phyloP scores from a whole-genome alignment of 176 grass and related monocot genomes.

The Phyllostachys edulis region DNA sequence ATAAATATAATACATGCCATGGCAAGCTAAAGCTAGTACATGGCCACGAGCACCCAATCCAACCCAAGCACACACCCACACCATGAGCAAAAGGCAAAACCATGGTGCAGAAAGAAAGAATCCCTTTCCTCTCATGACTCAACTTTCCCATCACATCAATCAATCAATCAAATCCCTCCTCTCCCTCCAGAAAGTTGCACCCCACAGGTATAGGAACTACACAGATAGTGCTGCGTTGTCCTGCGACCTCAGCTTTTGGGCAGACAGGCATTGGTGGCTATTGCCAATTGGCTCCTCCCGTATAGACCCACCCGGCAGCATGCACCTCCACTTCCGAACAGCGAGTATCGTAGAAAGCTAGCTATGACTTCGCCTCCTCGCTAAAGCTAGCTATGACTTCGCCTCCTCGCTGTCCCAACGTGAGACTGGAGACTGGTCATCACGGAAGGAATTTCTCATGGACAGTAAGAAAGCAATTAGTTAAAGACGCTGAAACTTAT shows the following conservation, averaged over 20 bases:
- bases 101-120: too few species aligned
- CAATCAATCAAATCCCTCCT: background rate
- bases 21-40: background rate
- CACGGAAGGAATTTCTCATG: background rate
- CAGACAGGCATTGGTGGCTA: background rate
- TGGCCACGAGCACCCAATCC: background rate
- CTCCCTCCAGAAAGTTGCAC: conserved; percentile 16
- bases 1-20: background rate
- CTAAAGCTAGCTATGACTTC: background rate
- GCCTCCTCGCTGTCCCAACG: background rate
- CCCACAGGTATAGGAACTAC: conserved; percentile 14
- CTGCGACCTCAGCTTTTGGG: background rate
- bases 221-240: background rate
- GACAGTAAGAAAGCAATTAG: background rate
- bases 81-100: too few species aligned
- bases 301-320: background rate
- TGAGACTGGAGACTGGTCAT: background rate
- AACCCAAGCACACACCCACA: background rate
- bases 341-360: background rate
- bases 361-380: too few species aligned
- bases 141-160: conserved; percentile 45
- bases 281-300: too few species aligned
- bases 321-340: background rate
- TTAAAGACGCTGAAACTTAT: background rate
- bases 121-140: conserved; percentile 6